phyloP scores from a whole-genome alignment of 2,329 filamentous ascomycete species.

The Fusarium clavum region DNA sequence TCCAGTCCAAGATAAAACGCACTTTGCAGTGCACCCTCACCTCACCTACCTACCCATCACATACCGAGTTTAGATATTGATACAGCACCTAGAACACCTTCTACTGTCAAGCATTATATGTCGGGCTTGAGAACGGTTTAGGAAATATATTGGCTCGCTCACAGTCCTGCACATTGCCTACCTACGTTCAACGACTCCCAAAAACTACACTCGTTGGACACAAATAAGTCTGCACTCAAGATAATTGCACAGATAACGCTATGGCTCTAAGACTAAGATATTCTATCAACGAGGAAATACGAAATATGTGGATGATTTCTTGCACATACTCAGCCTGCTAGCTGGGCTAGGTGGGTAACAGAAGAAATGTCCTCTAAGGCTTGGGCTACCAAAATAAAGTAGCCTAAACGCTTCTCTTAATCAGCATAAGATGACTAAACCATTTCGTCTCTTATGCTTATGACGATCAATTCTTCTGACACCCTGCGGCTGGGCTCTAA shows the following conservation, averaged over 20 bases:
- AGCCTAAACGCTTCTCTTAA: too few species aligned
- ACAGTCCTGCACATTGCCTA: not conserved
- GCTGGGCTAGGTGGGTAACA: conserved; percentile 4
- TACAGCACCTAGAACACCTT: not conserved
- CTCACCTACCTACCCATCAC: not conserved
- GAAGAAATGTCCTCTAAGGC: too few species aligned
- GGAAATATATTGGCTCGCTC: not conserved
- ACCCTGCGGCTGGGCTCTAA: conserved; percentile 10
- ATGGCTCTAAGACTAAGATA: not conserved
- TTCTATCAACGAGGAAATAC: not conserved
- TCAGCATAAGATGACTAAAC: too few species aligned
- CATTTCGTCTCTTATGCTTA: too few species aligned
- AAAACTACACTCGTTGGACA: not conserved
- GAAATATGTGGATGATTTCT: not conserved
- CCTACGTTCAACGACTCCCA: not conserved
- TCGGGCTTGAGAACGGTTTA: not conserved
- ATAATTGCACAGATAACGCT: not conserved
- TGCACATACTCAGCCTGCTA: not conserved
- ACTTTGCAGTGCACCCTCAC: not conserved
- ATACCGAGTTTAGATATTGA: not conserved
- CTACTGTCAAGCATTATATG: too few species aligned
- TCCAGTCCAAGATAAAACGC: not conserved
- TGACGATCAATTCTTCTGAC: too few species aligned
- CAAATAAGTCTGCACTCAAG: not conserved
- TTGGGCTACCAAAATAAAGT: too few species aligned